These are phyloP conservation scores for Botrytis elliptica DNA, from an alignment of 2,329 filamentous ascomycete species.

Conservation along the genomic window DNA sequence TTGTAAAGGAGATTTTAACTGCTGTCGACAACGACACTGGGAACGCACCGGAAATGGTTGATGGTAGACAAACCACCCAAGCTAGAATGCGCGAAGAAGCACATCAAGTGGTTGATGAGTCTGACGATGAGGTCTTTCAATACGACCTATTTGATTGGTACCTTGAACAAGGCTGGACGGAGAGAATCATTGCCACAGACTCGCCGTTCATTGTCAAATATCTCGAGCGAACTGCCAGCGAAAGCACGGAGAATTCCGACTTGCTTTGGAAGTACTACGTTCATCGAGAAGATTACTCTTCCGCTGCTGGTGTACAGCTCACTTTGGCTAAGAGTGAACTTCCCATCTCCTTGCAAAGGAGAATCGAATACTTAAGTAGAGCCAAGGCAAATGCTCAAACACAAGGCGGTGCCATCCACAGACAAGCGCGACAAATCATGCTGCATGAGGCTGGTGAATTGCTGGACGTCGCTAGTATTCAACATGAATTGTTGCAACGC, in stretches of 20 bases:
- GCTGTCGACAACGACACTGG: slow-evolving; percentile 72
- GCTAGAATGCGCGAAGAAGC: slow-evolving; percentile 82
- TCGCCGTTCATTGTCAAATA: slow-evolving; percentile 86
- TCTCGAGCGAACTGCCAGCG: slow-evolving; percentile 70
- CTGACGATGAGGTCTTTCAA: slow-evolving; percentile 90
- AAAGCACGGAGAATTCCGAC: slow-evolving; percentile 77
- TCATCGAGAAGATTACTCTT: slow-evolving; percentile 77
- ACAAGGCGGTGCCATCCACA: slow-evolving; percentile 70
- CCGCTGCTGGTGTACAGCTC: slow-evolving; percentile 83
- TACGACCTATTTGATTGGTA: slow-evolving; percentile 99
- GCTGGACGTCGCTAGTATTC: slow-evolving; percentile 90
- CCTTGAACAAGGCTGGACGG: slow-evolving; percentile 76
- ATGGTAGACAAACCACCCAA: slow-evolving; percentile 74
- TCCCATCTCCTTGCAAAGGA: slow-evolving; percentile 71
- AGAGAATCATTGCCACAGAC: slow-evolving; percentile 79
- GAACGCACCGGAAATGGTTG: slow-evolving; percentile 68
- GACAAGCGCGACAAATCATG: slow-evolving; percentile 80
- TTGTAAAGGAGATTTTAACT: slow-evolving; percentile 80
- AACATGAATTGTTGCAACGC: slow-evolving; percentile 83
- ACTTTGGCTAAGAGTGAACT: slow-evolving; percentile 83
- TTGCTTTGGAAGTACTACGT: slow-evolving; percentile 91
- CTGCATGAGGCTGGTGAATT: slow-evolving; percentile 82
- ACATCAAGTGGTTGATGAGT: slow-evolving; percentile 84
- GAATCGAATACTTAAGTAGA: slow-evolving; percentile 84
- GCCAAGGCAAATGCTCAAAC: slow-evolving; percentile 93